These are phyloP conservation scores for Harrya chromipes DNA, from an alignment of 768 basidiomycete species.

Conservation along the genomic window DNA sequence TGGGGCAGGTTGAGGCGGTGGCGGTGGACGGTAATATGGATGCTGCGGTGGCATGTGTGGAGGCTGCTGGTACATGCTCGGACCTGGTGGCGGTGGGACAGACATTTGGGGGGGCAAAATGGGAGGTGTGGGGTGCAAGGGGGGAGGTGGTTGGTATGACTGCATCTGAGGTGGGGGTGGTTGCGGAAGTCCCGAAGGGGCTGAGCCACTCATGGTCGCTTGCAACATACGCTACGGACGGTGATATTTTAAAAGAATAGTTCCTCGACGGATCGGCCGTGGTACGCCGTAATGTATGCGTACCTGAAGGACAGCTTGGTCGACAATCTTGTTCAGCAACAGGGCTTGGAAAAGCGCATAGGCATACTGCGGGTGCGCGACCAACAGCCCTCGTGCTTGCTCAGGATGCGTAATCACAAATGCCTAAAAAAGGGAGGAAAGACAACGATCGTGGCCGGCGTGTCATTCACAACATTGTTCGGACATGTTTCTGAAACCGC, in stretches of 20 bases:
- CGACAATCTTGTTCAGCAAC: conserved; percentile 90
- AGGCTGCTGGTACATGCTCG: conserved; percentile 31
- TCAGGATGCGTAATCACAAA: conserved; percentile 91
- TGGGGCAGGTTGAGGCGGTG: conserved; percentile 28
- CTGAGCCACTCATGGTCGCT: conserved; percentile 34
- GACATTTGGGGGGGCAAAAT: conserved; percentile 33
- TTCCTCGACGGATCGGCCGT: neutral
- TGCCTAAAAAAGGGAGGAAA: conserved; percentile 55
- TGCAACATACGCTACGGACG: conserved; percentile 49
- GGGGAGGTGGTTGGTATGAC: conserved; percentile 27
- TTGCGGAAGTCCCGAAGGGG: conserved; percentile 27
- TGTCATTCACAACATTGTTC: conserved; percentile 21
- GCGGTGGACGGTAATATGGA: conserved; percentile 30
- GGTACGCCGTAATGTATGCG: conserved; percentile 7
- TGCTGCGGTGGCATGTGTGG: conserved; percentile 33
- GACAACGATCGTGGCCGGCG: conserved; percentile 4
- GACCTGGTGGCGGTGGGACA: conserved; percentile 26
- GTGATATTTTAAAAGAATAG: conserved; percentile 5
- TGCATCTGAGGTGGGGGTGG: conserved; percentile 33
- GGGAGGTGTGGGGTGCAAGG: conserved; percentile 33
- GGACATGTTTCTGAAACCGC: conserved; percentile 18
- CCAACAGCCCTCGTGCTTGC: conserved; percentile 76
- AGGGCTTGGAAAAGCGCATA: conserved; percentile 97
- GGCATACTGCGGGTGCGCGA: conserved; percentile 86
- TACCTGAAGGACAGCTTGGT: conserved; percentile 80